Base-by-base conservation (phyloP, 148 eudicot genomes). In the Persicaria tinctoria region DNA sequence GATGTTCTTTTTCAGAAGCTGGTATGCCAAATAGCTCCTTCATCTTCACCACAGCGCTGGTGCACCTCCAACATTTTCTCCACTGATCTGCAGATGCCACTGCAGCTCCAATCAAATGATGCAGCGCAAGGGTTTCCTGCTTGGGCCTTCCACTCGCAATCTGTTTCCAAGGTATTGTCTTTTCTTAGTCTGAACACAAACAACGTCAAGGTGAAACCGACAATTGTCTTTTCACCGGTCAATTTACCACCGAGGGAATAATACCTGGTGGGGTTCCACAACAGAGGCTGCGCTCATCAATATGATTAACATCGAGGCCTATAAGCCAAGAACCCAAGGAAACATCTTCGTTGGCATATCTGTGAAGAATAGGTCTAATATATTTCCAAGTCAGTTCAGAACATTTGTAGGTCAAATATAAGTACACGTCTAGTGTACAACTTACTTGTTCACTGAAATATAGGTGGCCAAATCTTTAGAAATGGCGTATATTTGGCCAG, bases 251-350 rank as follows among this genome's bases (percentile, higher is more conserved):
- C 48, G 20, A 57, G 4, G 9, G 16, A 71, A 45, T 73, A 76
- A 32, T 86, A 90, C 96, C 96, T 3, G 85, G 83, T 7, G 90
- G 84, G 32, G 92, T 90, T 49, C 86, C 90, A 78, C 96, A 90
- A 74, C 96, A 90, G 56, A 90, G 86, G 79, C 88, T 89, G 46
- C 88, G 82, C 44, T 90, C 96, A 83, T 90, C 92, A 79, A 90
- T 75, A 76, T 90, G 91, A 77, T 85, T 87, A 57, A 88, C 92
- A 78, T 90, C 96, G 75, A 90, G 92, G 68, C 96, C 96, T 20
- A 90, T 88, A 75, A 90, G 78, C 96, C 96, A 90, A 71, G 96
- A 90, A 62, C 96, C 96, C 44, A 89, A 82, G 73, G 96, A 90
- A 16, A 90, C 96, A 73, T 90, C 96, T 83, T 90, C 96, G 60